Evolutionary conservation across 805 yeast genomes (phyloP).

Genomic region (Lipomyces orientalis): DNA sequence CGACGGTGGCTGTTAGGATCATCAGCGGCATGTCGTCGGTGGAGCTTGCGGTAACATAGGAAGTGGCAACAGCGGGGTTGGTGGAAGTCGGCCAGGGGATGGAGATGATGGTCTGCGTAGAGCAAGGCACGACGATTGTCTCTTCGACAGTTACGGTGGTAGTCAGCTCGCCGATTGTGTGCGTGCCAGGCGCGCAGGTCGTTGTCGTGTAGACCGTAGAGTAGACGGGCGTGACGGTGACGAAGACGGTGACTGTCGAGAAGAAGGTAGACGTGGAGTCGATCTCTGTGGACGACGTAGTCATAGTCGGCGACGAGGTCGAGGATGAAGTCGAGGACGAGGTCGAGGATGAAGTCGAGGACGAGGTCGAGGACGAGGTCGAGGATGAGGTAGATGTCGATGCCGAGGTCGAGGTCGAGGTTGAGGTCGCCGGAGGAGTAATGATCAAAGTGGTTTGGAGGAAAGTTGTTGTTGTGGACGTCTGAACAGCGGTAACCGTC

Average conservation of each 20-base stretch:
- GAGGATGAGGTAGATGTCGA: conserved; percentile 10
- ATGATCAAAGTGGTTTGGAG: conserved; percentile 15
- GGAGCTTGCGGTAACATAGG: conserved; percentile 17
- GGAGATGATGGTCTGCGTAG: conserved; percentile 21
- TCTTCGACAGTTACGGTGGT: conserved; percentile 26
- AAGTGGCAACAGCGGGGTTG: conserved; percentile 26
- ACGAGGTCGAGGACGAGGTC: neutral
- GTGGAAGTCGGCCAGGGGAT: conserved; percentile 10
- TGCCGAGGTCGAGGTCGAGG: conserved; percentile 16
- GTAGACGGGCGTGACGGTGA: conserved; percentile 30
- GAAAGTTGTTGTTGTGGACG: conserved; percentile 5
- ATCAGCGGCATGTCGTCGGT: conserved; percentile 7
- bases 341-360: neutral
- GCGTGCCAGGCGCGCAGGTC: conserved; percentile 23
- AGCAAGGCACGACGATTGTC: conserved; percentile 26
- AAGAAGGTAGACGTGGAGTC: conserved; percentile 16
- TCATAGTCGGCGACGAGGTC: conserved; percentile 2
- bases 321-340: conserved; percentile 17
- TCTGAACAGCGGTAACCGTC: neutral
- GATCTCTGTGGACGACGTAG: conserved; percentile 14
- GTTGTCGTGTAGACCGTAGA: conserved; percentile 26
- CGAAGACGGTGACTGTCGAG: conserved; percentile 26
- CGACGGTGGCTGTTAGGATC: conserved; percentile 8
- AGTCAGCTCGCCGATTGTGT: conserved; percentile 17
- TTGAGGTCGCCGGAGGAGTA: conserved; percentile 15